Evolutionary conservation across 1,284 basidiomycete species (phyloP).

Genomic region (Tilletia setariae): DNA sequence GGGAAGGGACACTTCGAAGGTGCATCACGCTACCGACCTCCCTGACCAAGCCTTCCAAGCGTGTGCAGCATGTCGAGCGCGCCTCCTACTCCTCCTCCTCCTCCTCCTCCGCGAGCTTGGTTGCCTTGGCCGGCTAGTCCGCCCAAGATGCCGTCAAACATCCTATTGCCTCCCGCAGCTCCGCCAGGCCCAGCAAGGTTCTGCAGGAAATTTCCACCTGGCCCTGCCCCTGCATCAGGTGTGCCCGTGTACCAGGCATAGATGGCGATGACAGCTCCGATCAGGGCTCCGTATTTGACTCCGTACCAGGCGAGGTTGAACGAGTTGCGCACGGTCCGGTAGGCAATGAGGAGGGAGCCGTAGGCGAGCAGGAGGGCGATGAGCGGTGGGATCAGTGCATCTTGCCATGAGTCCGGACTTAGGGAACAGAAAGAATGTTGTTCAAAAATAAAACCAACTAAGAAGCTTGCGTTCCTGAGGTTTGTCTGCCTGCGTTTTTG

Average conservation of each 20-base stretch:
- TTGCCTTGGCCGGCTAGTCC: neutral
- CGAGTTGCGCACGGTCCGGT: conserved; percentile 33
- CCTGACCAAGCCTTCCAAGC: neutral
- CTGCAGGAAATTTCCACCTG: neutral
- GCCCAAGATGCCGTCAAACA: neutral
- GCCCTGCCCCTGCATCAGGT: conserved; percentile 22
- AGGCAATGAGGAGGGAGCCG: conserved; percentile 36
- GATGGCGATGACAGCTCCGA: conserved; percentile 34
- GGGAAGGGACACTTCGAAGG: neutral
- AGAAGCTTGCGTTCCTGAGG: no score
- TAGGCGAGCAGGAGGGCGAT: conserved; percentile 40
- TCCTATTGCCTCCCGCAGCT: neutral
- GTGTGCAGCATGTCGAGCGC: neutral
- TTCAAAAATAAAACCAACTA: no score
- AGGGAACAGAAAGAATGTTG: no score
- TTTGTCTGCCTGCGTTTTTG: no score
- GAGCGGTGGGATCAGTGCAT: conserved; percentile 36
- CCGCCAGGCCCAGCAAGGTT: neutral
- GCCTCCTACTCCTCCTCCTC: neutral
- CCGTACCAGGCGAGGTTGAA: conserved; percentile 34
- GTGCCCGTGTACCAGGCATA: conserved; percentile 42
- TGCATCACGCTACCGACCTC: conserved; percentile 2
- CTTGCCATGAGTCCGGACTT: conserved; percentile 34
- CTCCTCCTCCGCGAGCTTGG: neutral
- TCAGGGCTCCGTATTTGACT: conserved; percentile 43